Evolutionary conservation across 2,329 filamentous ascomycete species (phyloP).

Genomic region (Fusarium sp.): DNA sequence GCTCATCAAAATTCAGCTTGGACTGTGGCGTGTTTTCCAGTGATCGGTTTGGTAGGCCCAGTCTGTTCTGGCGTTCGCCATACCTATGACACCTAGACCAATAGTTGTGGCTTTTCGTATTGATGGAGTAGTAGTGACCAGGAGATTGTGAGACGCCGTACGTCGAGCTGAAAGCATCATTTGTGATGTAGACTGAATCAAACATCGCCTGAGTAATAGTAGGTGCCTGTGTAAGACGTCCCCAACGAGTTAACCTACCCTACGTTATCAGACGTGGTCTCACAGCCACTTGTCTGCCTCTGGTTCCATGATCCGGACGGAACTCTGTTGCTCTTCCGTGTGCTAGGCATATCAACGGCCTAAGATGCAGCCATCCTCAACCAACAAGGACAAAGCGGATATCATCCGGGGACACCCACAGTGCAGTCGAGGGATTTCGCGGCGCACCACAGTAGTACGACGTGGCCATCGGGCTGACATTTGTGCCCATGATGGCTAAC

Average conservation of each 20-base stretch:
- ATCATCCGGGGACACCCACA: slow-evolving; percentile 24
- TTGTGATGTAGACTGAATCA: slow-evolving; percentile 13
- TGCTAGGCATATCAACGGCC: slow-evolving; percentile 29
- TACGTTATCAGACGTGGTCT: background rate
- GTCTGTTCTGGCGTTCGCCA: background rate
- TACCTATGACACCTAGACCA: background rate
- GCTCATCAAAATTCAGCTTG: background rate
- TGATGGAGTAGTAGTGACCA: background rate
- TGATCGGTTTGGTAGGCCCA: background rate
- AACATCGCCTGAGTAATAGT: background rate
- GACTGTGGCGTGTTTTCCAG: background rate
- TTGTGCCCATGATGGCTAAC: slow-evolving; percentile 26
- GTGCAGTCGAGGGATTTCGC: slow-evolving; percentile 13
- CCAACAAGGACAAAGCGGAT: slow-evolving; percentile 27
- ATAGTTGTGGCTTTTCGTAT: background rate
- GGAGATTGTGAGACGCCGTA: background rate
- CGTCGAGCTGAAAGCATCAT: slow-evolving; percentile 1
- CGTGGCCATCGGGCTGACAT: slow-evolving; percentile 28
- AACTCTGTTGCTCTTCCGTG: slow-evolving; percentile 16
- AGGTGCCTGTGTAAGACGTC: background rate
- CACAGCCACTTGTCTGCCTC: slow-evolving; percentile 1
- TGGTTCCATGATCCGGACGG: slow-evolving; percentile 10
- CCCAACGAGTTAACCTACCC: slow-evolving; percentile 15
- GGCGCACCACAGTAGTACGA: slow-evolving; percentile 30
- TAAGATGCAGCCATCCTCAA: slow-evolving; percentile 20